A percentile compares a stretch with the other conserved stretches of the same genome.
phyloP scores from a whole-genome alignment of 768 basidiomycete species.

The Omphalotus guepiniiformis region DNA sequence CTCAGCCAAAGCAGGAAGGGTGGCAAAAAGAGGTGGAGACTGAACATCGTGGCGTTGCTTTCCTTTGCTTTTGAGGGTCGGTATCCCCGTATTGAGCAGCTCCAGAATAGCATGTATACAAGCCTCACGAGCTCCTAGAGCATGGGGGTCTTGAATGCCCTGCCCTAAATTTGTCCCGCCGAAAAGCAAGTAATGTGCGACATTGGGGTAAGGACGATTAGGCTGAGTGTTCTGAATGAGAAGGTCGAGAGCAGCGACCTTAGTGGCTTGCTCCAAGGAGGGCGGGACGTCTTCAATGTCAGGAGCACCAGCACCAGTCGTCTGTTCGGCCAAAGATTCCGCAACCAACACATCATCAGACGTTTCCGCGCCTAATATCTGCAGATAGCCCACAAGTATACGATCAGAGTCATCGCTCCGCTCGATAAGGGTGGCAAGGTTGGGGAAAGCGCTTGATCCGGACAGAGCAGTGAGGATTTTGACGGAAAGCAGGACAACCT shows the following conservation, averaged over 20 bases:
- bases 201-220: conserved; percentile 65
- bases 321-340: conserved; percentile 56
- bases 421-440: conserved; percentile 74
- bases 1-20: conserved; percentile 77
- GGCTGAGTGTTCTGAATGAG: conserved; percentile 72
- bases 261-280: conserved; percentile 60
- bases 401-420: conserved; percentile 81
- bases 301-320: conserved; percentile 72
- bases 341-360: conserved; percentile 55
- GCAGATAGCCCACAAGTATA: conserved; percentile 75
- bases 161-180: conserved; percentile 56
- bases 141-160: conserved; percentile 75
- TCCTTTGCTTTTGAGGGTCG: conserved; percentile 44
- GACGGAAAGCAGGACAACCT: conserved; percentile 72
- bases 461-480: conserved; percentile 72
- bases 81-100: conserved; percentile 69
- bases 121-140: conserved; percentile 62
- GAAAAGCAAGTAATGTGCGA: conserved; percentile 86
- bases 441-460: conserved; percentile 60
- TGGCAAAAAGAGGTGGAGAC: conserved; percentile 52
- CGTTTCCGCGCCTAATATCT: conserved; percentile 58
- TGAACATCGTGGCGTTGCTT: conserved; percentile 25
- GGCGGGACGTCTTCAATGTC: conserved; percentile 43
- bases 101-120: conserved; percentile 81
- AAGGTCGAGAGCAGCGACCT: conserved; percentile 75